Conservation (phyloP, 2,329 filamentous ascomycete species). For the Aphanoascus verrucosus region DNA sequence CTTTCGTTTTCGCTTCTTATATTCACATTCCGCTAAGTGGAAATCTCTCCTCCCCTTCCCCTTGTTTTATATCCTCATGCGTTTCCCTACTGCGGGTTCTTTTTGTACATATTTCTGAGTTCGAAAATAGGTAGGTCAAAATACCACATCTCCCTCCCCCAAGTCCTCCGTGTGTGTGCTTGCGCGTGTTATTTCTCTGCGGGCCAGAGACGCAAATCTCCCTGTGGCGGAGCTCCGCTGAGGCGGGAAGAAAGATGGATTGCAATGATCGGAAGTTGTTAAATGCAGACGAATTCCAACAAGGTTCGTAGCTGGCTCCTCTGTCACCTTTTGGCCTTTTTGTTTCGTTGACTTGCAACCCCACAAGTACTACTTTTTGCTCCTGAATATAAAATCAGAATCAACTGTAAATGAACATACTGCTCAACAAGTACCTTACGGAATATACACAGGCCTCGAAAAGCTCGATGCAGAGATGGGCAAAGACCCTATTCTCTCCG, state of each 20-base stretch:
- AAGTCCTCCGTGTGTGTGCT: background rate
- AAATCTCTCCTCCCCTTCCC: background rate
- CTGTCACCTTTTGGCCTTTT: background rate
- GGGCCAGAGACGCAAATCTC: no score
- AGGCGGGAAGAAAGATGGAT: background rate
- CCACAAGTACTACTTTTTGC: no score
- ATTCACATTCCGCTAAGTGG: background rate
- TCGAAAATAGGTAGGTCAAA: background rate
- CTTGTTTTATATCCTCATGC: background rate
- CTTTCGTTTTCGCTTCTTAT: background rate
- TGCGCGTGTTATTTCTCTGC: background rate
- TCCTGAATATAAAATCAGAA: no score
- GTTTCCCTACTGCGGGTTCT: background rate
- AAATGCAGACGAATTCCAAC: conserved; percentile 8
- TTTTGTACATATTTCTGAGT: conserved; percentile 1
- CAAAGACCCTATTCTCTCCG: conserved; percentile 22
- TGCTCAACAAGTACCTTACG: background rate
- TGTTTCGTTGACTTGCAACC: background rate
- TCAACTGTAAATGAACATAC: background rate
- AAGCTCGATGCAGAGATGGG: conserved; percentile 25
- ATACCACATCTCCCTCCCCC: background rate
- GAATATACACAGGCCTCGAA: conserved; percentile 19
- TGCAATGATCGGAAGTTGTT: background rate
- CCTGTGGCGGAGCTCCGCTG: background rate
- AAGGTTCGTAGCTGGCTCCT: conserved; percentile 4